These are phyloP conservation scores for Mallotus nudiflorus DNA, from an alignment of 345 rosid genomes.

Conservation along the genomic window DNA sequence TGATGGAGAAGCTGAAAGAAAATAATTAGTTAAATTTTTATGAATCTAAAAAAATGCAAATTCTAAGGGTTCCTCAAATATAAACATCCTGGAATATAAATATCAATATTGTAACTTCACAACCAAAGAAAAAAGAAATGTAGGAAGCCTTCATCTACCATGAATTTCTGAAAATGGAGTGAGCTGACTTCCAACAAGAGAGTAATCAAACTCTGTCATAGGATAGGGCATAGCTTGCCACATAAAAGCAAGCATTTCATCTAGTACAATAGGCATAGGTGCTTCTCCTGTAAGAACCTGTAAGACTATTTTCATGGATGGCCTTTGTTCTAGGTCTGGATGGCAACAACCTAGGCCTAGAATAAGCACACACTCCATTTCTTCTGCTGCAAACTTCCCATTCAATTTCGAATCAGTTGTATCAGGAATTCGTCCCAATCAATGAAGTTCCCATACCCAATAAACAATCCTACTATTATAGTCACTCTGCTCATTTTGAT, in stretches of 20 bases:
- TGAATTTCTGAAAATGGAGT: constrained; percentile 36
- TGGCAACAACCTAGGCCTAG: constrained; percentile 79
- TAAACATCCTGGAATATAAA: no score
- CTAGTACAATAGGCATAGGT: constrained; percentile 46
- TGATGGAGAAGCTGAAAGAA: no score
- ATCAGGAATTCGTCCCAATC: constrained; percentile 38
- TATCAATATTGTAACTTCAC: no score
- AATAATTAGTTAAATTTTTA: no score
- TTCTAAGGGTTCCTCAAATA: no score
- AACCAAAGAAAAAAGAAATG: no score
- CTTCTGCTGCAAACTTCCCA: constrained; percentile 33
- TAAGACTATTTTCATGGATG: constrained; percentile 55
- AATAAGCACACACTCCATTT: constrained; percentile 44
- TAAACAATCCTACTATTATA: constrained; percentile 56
- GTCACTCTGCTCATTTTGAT: constrained; percentile 26
- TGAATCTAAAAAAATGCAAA: no score
- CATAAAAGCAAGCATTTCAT: constrained; percentile 61
- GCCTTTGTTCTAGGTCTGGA: constrained; percentile 70
- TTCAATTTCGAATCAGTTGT: constrained; percentile 57
- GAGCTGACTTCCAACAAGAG: constrained; percentile 28
- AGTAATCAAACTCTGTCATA: constrained; percentile 36
- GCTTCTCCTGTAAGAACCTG: constrained; percentile 69
- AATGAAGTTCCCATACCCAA: constrained; percentile 60
- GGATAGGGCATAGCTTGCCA: constrained; percentile 70
- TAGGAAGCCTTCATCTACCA: constrained; percentile 28